Conservation (phyloP, 768 basidiomycete genomes). For the Gymnopilus junonius region DNA sequence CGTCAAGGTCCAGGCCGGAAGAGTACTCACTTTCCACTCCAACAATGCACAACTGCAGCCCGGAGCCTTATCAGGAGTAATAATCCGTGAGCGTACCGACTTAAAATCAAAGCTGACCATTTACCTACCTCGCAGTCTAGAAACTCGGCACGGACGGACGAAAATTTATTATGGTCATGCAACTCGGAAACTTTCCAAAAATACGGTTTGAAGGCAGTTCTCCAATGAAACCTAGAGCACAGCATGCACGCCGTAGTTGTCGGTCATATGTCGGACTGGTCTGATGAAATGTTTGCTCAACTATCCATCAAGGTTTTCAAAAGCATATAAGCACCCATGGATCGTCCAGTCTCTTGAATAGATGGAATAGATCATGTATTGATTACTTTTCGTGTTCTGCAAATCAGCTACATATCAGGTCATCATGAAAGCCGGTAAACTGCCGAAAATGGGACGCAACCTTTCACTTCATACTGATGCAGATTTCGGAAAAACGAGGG, state of each 20-base stretch:
- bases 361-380: not conserved
- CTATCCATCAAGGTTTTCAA: not conserved
- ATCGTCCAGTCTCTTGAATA: not conserved
- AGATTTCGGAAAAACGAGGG: slow-evolving; percentile 9
- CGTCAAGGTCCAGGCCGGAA: slow-evolving; percentile 1
- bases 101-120: not conserved
- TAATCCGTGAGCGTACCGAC: not conserved
- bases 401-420: not conserved
- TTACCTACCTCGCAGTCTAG: not conserved
- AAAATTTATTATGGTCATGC: not conserved
- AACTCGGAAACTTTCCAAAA: not conserved
- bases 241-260: slow-evolving; percentile 6
- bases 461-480: not conserved
- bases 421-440: slow-evolving; percentile 11
- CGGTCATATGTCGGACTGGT: slow-evolving; percentile 19
- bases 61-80: not conserved
- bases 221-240: slow-evolving; percentile 6
- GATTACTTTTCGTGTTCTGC: not conserved
- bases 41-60: not conserved
- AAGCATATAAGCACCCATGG: not conserved
- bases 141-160: not conserved
- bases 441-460: slow-evolving; percentile 11
- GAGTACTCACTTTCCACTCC: not conserved
- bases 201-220: not conserved
- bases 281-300: not conserved